phyloP scores from a whole-genome alignment of 768 basidiomycete genomes.

The Trametopsis cervina region DNA sequence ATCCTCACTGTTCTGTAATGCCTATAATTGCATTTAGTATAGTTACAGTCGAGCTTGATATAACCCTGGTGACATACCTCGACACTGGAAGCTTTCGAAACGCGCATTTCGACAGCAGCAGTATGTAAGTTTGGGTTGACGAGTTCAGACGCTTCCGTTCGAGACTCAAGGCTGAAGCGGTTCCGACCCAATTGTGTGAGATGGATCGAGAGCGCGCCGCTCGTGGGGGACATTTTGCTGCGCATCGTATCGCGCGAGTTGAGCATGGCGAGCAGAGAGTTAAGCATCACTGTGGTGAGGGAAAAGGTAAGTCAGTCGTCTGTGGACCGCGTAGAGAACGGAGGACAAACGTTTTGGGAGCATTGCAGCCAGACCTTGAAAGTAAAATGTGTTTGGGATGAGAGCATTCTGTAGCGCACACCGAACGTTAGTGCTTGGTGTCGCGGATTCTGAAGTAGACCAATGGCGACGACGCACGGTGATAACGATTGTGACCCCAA shows the following conservation, averaged over 20 bases:
- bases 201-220: background rate
- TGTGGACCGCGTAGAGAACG: background rate
- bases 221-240: slow-evolving; percentile 19
- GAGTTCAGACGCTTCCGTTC: too few species aligned
- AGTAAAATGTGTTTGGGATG: background rate
- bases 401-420: background rate
- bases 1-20: too few species aligned
- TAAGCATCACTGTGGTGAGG: background rate
- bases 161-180: too few species aligned
- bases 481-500: background rate
- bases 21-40: too few species aligned
- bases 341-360: background rate
- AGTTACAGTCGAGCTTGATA: too few species aligned
- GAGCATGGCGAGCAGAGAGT: background rate
- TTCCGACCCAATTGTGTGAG: slow-evolving; percentile 29
- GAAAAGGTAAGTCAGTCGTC: background rate
- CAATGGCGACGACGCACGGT: background rate
- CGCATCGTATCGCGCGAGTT: background rate
- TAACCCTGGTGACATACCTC: too few species aligned
- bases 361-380: background rate
- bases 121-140: too few species aligned
- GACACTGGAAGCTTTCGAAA: too few species aligned
- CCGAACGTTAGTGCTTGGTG: too few species aligned
- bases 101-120: too few species aligned
- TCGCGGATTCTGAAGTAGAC: too few species aligned